phyloP scores from a whole-genome alignment of 805 yeast genomes.

The Osmozyma mogii region DNA sequence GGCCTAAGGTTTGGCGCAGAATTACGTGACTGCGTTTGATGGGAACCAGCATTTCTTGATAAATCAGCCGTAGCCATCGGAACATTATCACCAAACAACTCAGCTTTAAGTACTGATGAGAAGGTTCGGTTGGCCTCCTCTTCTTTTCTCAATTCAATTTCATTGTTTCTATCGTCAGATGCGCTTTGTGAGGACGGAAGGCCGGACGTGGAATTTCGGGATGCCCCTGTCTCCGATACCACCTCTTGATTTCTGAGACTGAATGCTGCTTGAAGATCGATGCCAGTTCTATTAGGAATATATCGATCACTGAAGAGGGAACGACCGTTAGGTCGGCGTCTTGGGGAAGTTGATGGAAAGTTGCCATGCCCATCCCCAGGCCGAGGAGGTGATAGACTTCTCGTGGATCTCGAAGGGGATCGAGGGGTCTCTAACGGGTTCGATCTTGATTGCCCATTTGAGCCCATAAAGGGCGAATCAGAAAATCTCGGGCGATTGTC shows the following conservation, averaged over 20 bases:
- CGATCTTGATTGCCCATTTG: too few species aligned
- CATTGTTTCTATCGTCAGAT: slow-evolving; percentile 35
- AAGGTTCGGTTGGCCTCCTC: slow-evolving; percentile 85
- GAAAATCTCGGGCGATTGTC: too few species aligned
- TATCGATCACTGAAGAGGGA: slow-evolving; percentile 72
- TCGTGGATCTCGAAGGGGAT: slow-evolving; percentile 36
- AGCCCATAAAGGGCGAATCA: too few species aligned
- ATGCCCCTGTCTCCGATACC: slow-evolving; percentile 24
- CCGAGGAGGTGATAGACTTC: slow-evolving; percentile 30
- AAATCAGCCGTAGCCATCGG: slow-evolving; percentile 42
- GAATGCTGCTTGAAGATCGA: slow-evolving; percentile 82
- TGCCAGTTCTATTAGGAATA: slow-evolving; percentile 81
- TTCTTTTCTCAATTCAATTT: slow-evolving; percentile 59
- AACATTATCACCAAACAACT: slow-evolving; percentile 82
- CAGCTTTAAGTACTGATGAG: slow-evolving; percentile 78
- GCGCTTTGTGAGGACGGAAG: slow-evolving; percentile 4
- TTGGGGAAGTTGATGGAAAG: slow-evolving; percentile 33
- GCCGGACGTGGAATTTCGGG: slow-evolving; percentile 5
- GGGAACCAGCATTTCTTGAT: slow-evolving; percentile 3
- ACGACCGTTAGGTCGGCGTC: slow-evolving; percentile 39
- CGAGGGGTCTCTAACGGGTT: slow-evolving; percentile 27
- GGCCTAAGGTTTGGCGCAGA: neutral
- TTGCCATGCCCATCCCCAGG: slow-evolving; percentile 17
- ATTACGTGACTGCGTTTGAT: slow-evolving; percentile 3
- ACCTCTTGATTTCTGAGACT: slow-evolving; percentile 43